These are phyloP conservation scores for Aureobasidium sp. DNA, from an alignment of 2,329 filamentous ascomycete species.

Conservation along the genomic window DNA sequence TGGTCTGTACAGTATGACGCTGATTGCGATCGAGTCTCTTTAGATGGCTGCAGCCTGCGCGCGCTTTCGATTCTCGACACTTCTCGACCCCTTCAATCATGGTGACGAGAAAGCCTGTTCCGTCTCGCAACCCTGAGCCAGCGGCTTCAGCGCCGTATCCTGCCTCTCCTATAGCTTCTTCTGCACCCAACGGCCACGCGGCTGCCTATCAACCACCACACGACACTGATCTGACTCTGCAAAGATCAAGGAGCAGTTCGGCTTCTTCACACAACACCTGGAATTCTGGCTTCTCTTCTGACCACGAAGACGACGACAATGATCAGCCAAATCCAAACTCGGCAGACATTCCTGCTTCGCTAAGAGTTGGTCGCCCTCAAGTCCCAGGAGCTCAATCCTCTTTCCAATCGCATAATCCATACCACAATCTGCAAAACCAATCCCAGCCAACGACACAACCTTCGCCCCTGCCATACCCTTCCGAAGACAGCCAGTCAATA, in stretches of 20 bases:
- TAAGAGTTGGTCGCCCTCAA: slow-evolving; percentile 18
- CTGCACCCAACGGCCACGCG: slow-evolving; percentile 20
- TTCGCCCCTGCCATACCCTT: slow-evolving; percentile 27
- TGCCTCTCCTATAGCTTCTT: slow-evolving; percentile 31
- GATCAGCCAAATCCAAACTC: slow-evolving; percentile 18
- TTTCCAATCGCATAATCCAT: slow-evolving; percentile 39
- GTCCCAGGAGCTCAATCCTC: slow-evolving; percentile 17
- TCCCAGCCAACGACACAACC: slow-evolving; percentile 31
- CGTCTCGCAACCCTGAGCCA: slow-evolving; percentile 34
- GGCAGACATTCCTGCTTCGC: slow-evolving; percentile 18
- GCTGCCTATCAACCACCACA: slow-evolving; percentile 17
- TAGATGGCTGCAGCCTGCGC: not conserved
- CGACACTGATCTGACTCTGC: slow-evolving; percentile 20
- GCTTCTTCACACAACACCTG: slow-evolving; percentile 31
- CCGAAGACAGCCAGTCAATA: slow-evolving; percentile 32
- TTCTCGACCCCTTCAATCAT: slow-evolving; percentile 24
- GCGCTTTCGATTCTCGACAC: not conserved
- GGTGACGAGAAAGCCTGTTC: slow-evolving; percentile 39
- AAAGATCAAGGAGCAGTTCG: slow-evolving; percentile 16
- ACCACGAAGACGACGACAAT: slow-evolving; percentile 22
- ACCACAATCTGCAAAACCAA: slow-evolving; percentile 31
- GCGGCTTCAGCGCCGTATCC: slow-evolving; percentile 39
- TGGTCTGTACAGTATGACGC: not conserved
- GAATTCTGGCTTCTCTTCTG: slow-evolving; percentile 27
- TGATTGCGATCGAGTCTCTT: not conserved